Evolutionary conservation across 129 eudicot genomes (phyloP), one percentile per base, ranked within the genome.

Genomic region (Artemisia tridentata): DNA sequence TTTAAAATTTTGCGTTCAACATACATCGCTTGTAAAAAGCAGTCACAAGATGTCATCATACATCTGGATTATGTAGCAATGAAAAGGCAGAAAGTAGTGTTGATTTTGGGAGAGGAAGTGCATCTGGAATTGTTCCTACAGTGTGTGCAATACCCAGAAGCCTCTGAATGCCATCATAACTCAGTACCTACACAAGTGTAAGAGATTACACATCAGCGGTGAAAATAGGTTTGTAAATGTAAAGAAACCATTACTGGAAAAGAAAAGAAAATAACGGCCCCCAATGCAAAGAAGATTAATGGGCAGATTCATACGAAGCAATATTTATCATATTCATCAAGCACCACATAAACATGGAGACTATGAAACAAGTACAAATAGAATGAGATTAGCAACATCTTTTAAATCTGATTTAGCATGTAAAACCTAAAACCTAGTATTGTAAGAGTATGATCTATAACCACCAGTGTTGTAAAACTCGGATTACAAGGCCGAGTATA

Each of bases 41-140:
- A 10, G 45, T 73, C 47, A 63, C 15, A 27, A 9, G 67, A 61
- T 50, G 23, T 63, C 53, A 66, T 85, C 84, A 74, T 92, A 89
- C 96, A 92, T 85, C 76, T 63, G 86, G 84, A 73, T 87, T 92
- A 83, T 88, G 85, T 11, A 88, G 84, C 45, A 54, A 51, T 68
- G 74, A 48, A 71, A 88, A 92, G 75, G 95, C 78, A 59, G 91
- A 73, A 63, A 89, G 60, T 45, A 92, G 81, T 19, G 82, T 51
- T 54, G 95, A 86, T 78, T 81, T 75, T 65, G 96, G 84, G 0
- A 85, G 90, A 46, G 95, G 88, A 72, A 92, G 92, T 68, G 84
- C 87, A 71, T 75, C 90, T 43, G 74, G 70, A 68, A 78, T 62
- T 72, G 96, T 85, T 71, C 98, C 98, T 34, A 72, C 79, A 5